phyloP scores from a whole-genome alignment of 441 rosid species.

The Flueggea neowawraea region DNA sequence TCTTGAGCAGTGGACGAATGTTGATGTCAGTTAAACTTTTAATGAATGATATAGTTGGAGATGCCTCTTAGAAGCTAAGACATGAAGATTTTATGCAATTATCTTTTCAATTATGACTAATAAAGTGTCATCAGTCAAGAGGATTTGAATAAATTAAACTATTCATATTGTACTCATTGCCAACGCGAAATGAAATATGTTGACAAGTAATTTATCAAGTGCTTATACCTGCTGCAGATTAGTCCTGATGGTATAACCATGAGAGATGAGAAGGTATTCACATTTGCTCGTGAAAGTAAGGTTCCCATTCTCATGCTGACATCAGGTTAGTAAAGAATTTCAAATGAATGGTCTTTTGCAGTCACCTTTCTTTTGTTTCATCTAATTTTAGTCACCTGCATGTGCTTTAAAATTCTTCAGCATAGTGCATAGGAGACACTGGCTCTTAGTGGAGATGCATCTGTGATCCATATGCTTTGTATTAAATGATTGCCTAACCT shows the following conservation, averaged over 20 bases:
- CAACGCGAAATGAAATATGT: not conserved
- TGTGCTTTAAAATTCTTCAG: too few relatives aligned
- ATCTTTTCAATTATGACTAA: not conserved
- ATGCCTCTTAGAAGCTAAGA: not conserved
- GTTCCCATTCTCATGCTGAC: constrained; percentile 90
- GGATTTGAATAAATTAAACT: too few relatives aligned
- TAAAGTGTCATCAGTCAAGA: not conserved
- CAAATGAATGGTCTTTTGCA: not conserved
- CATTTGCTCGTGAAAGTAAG: constrained; percentile 70
- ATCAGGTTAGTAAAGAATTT: constrained; percentile 50
- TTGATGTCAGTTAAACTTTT: too few relatives aligned
- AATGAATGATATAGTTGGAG: not conserved
- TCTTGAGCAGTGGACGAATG: too few relatives aligned
- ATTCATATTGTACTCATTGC: too few relatives aligned
- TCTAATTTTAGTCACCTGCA: too few relatives aligned
- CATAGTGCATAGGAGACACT: too few relatives aligned
- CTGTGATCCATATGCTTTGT: too few relatives aligned
- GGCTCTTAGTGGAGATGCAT: too few relatives aligned
- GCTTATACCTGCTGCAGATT: constrained; percentile 45
- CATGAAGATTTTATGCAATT: too few relatives aligned
- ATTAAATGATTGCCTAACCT: too few relatives aligned
- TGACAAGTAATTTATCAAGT: not conserved
- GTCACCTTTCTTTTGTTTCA: not conserved
- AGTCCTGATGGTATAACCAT: constrained; percentile 70
- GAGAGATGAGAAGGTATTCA: constrained; percentile 93